phyloP scores from a whole-genome alignment of 2,329 filamentous ascomycete genomes.

The Fusarium sp. region DNA sequence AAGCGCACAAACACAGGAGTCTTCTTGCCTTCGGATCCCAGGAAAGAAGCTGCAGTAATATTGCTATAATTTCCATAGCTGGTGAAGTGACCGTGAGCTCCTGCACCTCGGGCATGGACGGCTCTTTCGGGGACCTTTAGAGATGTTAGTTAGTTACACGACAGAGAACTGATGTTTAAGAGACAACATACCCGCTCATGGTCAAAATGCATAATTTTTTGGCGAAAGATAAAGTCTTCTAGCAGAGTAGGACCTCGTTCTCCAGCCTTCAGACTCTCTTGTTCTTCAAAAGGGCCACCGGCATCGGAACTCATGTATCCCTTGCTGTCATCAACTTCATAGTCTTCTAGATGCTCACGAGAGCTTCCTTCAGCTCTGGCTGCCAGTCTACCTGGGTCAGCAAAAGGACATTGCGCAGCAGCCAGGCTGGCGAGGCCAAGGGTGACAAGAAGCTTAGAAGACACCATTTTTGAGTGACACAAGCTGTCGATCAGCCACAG shows the following conservation, averaged over 20 bases:
- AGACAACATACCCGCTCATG: constrained; percentile 69
- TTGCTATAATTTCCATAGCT: constrained; percentile 75
- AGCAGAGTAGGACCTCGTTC: constrained; percentile 74
- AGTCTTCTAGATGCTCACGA: constrained; percentile 49
- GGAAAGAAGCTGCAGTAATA: constrained; percentile 74
- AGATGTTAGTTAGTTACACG: constrained; percentile 27
- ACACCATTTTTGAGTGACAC: constrained; percentile 42
- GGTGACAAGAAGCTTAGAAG: constrained; percentile 34
- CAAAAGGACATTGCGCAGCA: constrained; percentile 51
- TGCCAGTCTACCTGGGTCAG: constrained; percentile 44
- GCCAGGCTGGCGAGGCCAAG: constrained; percentile 46
- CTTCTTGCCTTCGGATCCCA: constrained; percentile 66
- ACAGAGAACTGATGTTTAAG: not conserved
- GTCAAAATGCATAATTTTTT: constrained; percentile 78
- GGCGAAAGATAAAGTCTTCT: constrained; percentile 78
- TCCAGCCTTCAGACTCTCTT: constrained; percentile 74
- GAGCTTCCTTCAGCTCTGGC: constrained; percentile 46
- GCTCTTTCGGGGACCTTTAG: constrained; percentile 67
- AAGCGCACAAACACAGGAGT: constrained; percentile 75
- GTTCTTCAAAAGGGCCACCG: constrained; percentile 75
- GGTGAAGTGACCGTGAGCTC: constrained; percentile 76
- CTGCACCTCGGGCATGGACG: constrained; percentile 76
- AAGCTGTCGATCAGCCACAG: not conserved
- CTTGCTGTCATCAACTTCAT: constrained; percentile 64
- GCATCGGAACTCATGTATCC: constrained; percentile 73